phyloP scores from a whole-genome alignment of 2,329 filamentous ascomycete genomes.

The Pseudogymnoascus sp. region DNA sequence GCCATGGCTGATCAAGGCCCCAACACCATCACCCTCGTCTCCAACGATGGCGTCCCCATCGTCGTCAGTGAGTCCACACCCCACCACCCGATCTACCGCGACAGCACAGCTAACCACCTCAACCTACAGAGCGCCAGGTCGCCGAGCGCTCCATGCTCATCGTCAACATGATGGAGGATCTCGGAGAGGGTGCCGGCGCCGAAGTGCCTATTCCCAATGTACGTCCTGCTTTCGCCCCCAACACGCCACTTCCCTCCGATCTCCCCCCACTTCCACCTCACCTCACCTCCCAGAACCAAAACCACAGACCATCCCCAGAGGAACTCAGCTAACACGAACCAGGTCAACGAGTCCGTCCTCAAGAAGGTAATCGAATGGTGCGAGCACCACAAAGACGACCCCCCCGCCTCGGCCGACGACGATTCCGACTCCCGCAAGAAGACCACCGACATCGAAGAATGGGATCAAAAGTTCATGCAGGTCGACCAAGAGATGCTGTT shows the following conservation, averaged over 20 bases:
- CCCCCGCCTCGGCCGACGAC: conserved; percentile 72
- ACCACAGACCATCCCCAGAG: background rate
- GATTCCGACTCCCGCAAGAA: conserved; percentile 94
- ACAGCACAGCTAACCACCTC: conserved; percentile 9
- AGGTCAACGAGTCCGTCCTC: conserved; percentile 89
- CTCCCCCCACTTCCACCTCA: conserved; percentile 10
- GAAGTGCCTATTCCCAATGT: conserved; percentile 77
- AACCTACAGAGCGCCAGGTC: conserved; percentile 61
- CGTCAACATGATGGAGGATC: conserved; percentile 96
- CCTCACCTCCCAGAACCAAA: background rate
- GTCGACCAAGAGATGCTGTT: conserved; percentile 99
- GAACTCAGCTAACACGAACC: conserved; percentile 14
- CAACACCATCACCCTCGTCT: conserved; percentile 37
- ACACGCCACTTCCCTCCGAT: conserved; percentile 13
- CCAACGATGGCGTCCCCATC: conserved; percentile 43
- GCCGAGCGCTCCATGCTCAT: conserved; percentile 90
- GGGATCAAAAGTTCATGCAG: conserved; percentile 99
- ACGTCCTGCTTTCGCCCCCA: conserved; percentile 25
- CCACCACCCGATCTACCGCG: conserved; percentile 2
- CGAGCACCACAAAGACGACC: conserved; percentile 86
- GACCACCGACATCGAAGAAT: conserved; percentile 98
- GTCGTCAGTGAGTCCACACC: conserved; percentile 39
- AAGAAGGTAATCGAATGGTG: conserved; percentile 99
- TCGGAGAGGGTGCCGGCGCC: conserved; percentile 54
- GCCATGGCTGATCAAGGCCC: conserved; percentile 11